Evolutionary conservation across 345 rosid species (phyloP).

Genomic region (Alliaria petiolata): DNA sequence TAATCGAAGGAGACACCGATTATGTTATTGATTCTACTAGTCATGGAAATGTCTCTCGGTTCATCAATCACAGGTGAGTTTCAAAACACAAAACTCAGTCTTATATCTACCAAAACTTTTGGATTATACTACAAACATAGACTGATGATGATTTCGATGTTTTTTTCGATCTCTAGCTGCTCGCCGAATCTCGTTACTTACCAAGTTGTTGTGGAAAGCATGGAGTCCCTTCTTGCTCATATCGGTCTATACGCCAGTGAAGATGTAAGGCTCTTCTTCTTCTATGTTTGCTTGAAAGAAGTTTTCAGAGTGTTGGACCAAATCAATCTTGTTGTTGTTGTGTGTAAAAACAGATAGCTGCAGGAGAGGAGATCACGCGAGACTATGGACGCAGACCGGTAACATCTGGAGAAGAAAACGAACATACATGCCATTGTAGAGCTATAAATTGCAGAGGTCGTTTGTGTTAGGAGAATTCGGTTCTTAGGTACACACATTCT

Average conservation of each 20-base stretch:
- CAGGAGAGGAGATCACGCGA: constrained; percentile 84
- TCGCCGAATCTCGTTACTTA: constrained; percentile 71
- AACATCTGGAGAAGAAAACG: constrained; percentile 50
- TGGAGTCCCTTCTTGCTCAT: constrained; percentile 74
- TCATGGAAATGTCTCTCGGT: constrained; percentile 79
- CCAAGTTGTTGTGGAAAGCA: constrained; percentile 89
- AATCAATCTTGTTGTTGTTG: background rate
- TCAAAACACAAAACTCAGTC: background rate
- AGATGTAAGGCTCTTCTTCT: constrained; percentile 63
- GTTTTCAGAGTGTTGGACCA: background rate
- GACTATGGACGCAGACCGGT: constrained; percentile 50
- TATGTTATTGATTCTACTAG: constrained; percentile 77
- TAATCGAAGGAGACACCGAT: constrained; percentile 56
- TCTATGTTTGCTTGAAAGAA: constrained; percentile 1
- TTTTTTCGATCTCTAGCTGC: constrained; percentile 55
- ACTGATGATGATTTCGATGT: background rate
- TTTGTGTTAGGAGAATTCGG: constrained; percentile 41
- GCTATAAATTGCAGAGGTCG: constrained; percentile 63
- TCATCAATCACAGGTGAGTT: constrained; percentile 92
- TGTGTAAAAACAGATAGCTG: constrained; percentile 65
- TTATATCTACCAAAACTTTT: background rate
- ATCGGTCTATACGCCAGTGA: constrained; percentile 84
- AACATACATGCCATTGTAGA: constrained; percentile 62
- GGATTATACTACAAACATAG: background rate
- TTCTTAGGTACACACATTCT: constrained; percentile 19